These are phyloP conservation scores for Diaporthe nobilis DNA, from an alignment of 2,329 filamentous ascomycete genomes.

Conservation along the genomic window DNA sequence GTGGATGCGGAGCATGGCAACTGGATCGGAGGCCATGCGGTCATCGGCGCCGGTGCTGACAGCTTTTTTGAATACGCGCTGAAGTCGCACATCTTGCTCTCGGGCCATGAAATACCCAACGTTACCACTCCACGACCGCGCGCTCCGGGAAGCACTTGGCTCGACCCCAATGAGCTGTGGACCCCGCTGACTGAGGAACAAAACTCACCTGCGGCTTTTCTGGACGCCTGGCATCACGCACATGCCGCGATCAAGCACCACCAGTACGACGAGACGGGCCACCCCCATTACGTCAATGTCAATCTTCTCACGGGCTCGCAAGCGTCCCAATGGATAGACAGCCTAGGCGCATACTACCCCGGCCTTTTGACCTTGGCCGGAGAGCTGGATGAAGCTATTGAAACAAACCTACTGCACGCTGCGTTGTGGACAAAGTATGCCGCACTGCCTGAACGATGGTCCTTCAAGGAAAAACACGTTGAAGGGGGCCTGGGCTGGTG, in stretches of 20 bases:
- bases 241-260: slow-evolving; percentile 91
- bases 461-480: slow-evolving; percentile 84
- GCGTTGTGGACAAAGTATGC: slow-evolving; percentile 95
- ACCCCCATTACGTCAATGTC: slow-evolving; percentile 93
- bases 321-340: slow-evolving; percentile 95
- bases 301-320: slow-evolving; percentile 90
- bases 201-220: slow-evolving; percentile 82
- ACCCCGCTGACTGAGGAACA: slow-evolving; percentile 73
- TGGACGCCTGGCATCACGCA: slow-evolving; percentile 86
- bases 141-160: slow-evolving; percentile 57
- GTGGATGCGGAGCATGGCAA: slow-evolving; percentile 89
- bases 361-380: slow-evolving; percentile 89
- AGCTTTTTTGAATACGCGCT: slow-evolving; percentile 99
- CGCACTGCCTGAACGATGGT: slow-evolving; percentile 96
- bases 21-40: slow-evolving; percentile 91
- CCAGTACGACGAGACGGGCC: slow-evolving; percentile 85
- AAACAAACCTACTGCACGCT: slow-evolving; percentile 90
- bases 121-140: slow-evolving; percentile 58
- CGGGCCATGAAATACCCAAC: slow-evolving; percentile 76
- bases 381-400: slow-evolving; percentile 90
- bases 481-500: slow-evolving; percentile 94
- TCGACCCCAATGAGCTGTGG: slow-evolving; percentile 76
- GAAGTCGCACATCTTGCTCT: slow-evolving; percentile 92
- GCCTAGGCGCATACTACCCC: slow-evolving; percentile 94
- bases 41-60: slow-evolving; percentile 95